Conservation (phyloP, 1,284 basidiomycete genomes). For the Ganoderma lingzhi region DNA sequence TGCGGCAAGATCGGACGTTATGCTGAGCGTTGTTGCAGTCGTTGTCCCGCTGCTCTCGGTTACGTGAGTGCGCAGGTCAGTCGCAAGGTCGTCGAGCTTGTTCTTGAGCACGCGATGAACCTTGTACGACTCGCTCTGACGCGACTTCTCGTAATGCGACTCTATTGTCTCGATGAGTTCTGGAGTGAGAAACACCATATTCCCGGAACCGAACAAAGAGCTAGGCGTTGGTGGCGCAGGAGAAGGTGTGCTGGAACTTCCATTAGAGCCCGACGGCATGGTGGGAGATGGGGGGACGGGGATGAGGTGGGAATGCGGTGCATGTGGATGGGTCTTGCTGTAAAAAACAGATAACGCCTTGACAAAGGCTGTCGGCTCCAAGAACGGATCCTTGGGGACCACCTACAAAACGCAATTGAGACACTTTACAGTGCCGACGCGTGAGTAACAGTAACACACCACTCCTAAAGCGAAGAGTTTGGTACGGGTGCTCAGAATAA, state of each 20-base stretch:
- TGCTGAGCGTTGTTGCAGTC: conserved; percentile 48
- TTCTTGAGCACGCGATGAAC: conserved; percentile 66
- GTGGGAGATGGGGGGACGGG: conserved; percentile 30
- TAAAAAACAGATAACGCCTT: conserved; percentile 39
- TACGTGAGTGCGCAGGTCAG: conserved; percentile 44
- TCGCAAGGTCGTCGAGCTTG: conserved; percentile 55
- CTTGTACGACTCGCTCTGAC: conserved; percentile 63
- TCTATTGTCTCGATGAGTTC: conserved; percentile 58
- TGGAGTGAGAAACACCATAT: conserved; percentile 50
- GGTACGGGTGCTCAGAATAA: conserved; percentile 71
- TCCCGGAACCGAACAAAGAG: conserved; percentile 13
- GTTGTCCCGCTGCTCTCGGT: conserved; percentile 32
- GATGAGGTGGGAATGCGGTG: conserved; percentile 31
- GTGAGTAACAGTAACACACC: conserved; percentile 38
- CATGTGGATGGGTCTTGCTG: conserved; percentile 35
- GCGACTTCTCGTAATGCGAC: conserved; percentile 56
- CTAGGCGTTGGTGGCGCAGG: conserved; percentile 17
- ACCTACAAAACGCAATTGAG: conserved; percentile 40
- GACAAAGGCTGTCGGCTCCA: conserved; percentile 65
- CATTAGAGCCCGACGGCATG: conserved; percentile 28
- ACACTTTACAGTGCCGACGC: conserved; percentile 13
- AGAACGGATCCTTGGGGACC: conserved; percentile 79
- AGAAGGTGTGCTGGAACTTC: conserved; percentile 4
- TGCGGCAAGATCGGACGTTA: conserved; percentile 53
- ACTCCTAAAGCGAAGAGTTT: conserved; percentile 64